Evolutionary conservation across 805 yeast genomes (phyloP).

Genomic region (Cyberlindnera japonica): DNA sequence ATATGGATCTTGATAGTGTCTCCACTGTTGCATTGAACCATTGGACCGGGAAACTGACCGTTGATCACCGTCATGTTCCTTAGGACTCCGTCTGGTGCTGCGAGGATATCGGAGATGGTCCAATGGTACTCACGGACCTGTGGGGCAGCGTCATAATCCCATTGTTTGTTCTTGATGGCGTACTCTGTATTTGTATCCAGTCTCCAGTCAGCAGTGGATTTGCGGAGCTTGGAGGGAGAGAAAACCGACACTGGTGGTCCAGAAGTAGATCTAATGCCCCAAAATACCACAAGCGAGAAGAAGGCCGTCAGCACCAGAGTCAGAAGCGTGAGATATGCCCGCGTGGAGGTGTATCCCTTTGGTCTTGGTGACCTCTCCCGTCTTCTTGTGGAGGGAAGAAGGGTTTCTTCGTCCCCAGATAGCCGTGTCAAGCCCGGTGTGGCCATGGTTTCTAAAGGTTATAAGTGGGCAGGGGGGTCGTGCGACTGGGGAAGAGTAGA

Average conservation of each 20-base stretch:
- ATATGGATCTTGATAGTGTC: constrained; percentile 44
- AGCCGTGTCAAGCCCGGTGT: background rate
- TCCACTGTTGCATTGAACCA: constrained; percentile 40
- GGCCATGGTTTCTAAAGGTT: background rate
- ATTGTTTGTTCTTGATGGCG: constrained; percentile 16
- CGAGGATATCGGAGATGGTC: constrained; percentile 22
- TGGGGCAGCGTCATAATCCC: constrained; percentile 22
- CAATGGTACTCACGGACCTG: constrained; percentile 25
- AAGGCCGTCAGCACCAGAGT: constrained; percentile 1
- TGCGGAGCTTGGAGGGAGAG: constrained; percentile 1
- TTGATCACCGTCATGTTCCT: constrained; percentile 34
- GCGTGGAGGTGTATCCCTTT: constrained; percentile 6
- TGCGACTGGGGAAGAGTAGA: constrained; percentile 1
- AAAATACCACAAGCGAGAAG: constrained; percentile 4
- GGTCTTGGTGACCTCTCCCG: background rate
- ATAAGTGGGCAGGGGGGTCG: too few species aligned
- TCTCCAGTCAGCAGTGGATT: constrained; percentile 21
- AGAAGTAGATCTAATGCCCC: constrained; percentile 10
- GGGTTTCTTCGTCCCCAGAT: constrained; percentile 7
- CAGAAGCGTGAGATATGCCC: constrained; percentile 1
- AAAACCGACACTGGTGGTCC: constrained; percentile 11
- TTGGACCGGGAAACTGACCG: constrained; percentile 48
- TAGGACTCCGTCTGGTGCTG: constrained; percentile 30
- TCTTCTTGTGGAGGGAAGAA: constrained; percentile 1
- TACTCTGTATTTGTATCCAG: constrained; percentile 27